Conservation (phyloP, 345 rosid genomes). For the Citrus hindsii region DNA sequence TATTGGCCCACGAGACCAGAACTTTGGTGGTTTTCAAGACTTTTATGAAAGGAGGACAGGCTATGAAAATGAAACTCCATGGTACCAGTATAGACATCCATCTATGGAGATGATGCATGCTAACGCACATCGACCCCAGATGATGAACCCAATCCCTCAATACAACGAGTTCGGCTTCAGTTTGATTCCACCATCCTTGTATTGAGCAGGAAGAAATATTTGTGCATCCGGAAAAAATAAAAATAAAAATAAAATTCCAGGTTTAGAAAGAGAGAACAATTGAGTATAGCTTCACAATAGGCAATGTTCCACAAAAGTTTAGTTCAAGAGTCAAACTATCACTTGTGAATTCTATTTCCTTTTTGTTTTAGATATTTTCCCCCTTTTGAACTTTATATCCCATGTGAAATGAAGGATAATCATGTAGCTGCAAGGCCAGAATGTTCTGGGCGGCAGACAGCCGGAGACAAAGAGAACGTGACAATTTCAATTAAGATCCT, state of each 20-base stretch:
- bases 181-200: slow-evolving; percentile 1
- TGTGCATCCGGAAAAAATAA: background rate
- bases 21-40: background rate
- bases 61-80: slow-evolving; percentile 12
- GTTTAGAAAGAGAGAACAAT: background rate
- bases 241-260: background rate
- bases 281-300: background rate
- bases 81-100: slow-evolving; percentile 19
- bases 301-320: background rate
- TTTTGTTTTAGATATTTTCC: background rate
- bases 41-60: background rate
- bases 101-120: background rate
- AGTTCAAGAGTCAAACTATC: background rate
- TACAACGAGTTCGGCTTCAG: background rate
- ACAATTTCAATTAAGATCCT: background rate
- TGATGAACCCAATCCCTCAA: slow-evolving; percentile 7
- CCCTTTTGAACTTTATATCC: background rate
- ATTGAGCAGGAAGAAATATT: slow-evolving; percentile 4
- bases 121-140: slow-evolving; percentile 7
- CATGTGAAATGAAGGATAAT: background rate
- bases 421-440: background rate
- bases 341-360: background rate
- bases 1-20: slow-evolving; percentile 11
- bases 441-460: background rate
- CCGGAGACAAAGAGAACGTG: background rate